phyloP scores from a whole-genome alignment of 1,139 yeast genomes.

The Candida pseudoviswanathii region DNA sequence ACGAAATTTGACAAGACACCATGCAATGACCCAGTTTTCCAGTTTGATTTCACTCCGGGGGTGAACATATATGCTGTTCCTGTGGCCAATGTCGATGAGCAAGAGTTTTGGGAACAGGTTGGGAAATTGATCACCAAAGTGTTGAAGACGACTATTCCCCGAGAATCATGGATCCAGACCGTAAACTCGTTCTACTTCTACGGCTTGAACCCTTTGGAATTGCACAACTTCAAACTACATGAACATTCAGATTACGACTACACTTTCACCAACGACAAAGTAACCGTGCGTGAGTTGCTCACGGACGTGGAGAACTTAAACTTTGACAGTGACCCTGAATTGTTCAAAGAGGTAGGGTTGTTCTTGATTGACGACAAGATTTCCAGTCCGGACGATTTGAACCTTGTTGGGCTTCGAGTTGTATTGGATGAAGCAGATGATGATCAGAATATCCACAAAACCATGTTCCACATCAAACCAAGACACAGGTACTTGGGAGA shows the following conservation, averaged over 20 bases:
- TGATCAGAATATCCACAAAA: conserved; percentile 28
- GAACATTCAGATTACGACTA: conserved; percentile 15
- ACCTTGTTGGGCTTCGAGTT: conserved; percentile 38
- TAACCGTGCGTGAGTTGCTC: conserved; percentile 19
- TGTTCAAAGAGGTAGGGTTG: conserved; percentile 36
- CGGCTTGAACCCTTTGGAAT: conserved; percentile 7
- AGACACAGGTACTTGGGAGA: conserved; percentile 30
- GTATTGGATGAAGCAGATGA: conserved; percentile 21
- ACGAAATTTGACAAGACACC: conserved; percentile 14
- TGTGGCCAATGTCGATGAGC: conserved; percentile 16
- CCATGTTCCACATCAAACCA: conserved; percentile 48
- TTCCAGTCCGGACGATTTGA: conserved; percentile 33
- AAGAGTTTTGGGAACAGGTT: conserved; percentile 24
- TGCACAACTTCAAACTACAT: conserved; percentile 8
- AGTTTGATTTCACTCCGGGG: conserved; percentile 26
- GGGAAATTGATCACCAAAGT: conserved; percentile 19
- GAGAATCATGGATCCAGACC: conserved; percentile 23
- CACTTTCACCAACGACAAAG: conserved; percentile 16
- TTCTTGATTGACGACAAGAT: conserved; percentile 30
- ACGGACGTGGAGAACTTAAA: conserved; percentile 13
- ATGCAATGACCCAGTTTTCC: conserved; percentile 22
- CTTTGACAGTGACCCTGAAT: conserved; percentile 8
- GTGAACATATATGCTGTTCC: conserved; percentile 33
- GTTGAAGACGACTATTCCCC: conserved; percentile 19
- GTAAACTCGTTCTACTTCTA: conserved; percentile 25